These are phyloP conservation scores for Teratosphaeria gauchensis DNA, from an alignment of 2,329 filamentous ascomycete species.

Conservation along the genomic window DNA sequence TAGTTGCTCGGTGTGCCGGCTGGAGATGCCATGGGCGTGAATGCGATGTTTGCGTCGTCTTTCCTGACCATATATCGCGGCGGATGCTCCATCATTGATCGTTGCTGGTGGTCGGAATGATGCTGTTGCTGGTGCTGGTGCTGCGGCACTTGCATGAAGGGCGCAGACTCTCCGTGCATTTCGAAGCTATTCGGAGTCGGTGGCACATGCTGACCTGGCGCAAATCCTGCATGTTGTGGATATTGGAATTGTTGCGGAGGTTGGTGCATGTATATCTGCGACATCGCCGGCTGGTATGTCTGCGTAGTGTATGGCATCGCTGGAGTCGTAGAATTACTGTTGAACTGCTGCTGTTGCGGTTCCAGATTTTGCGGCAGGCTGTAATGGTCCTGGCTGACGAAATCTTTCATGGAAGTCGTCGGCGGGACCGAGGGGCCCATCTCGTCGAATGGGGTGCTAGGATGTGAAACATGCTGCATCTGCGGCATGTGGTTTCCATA, in stretches of 20 bases:
- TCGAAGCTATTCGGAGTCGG: constrained; percentile 76
- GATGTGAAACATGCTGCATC: constrained; percentile 16
- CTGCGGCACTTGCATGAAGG: constrained; percentile 45
- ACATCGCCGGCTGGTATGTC: constrained; percentile 19
- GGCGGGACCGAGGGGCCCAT: constrained; percentile 10
- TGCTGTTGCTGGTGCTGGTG: constrained; percentile 44
- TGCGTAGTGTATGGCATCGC: constrained; percentile 12
- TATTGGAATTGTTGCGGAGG: constrained; percentile 26
- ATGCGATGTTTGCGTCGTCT: constrained; percentile 50
- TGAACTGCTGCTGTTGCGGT: constrained; percentile 2
- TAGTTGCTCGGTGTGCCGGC: constrained; percentile 67
- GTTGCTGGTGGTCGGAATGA: constrained; percentile 36
- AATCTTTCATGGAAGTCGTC: constrained; percentile 22
- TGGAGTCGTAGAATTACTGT: constrained; percentile 5
- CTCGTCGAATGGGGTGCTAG: constrained; percentile 21
- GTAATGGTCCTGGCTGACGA: constrained; percentile 19
- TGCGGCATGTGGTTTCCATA: constrained; percentile 16
- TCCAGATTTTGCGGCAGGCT: constrained; percentile 11
- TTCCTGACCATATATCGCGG: constrained; percentile 55
- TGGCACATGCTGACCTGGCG: constrained; percentile 51
- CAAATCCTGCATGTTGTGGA: constrained; percentile 30
- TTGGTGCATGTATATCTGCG: constrained; percentile 13
- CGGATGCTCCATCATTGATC: constrained; percentile 50
- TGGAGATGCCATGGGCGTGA: constrained; percentile 75
- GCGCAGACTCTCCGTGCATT: constrained; percentile 50